Conservation (phyloP, 768 basidiomycete species). For the Hemileccinum impolitum region DNA sequence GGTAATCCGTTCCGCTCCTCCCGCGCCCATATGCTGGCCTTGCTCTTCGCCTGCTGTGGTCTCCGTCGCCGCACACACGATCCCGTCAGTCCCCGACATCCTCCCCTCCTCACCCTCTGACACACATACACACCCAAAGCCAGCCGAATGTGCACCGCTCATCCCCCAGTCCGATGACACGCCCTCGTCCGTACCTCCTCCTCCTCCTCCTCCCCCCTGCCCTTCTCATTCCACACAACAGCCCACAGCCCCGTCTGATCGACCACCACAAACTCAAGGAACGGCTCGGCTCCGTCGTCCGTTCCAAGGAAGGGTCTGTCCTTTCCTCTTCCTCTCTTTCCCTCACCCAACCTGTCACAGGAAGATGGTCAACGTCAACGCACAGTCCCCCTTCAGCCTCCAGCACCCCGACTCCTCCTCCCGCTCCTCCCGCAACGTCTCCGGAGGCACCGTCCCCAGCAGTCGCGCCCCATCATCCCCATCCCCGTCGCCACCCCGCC, state of each 20-base stretch:
- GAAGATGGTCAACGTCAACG: constrained; percentile 69
- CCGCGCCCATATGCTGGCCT: constrained; percentile 24
- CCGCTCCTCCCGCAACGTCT: constrained; percentile 33
- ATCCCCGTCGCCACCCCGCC: constrained; percentile 21
- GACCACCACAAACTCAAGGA: constrained; percentile 52
- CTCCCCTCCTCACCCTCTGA: not conserved
- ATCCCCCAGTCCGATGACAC: constrained; percentile 27
- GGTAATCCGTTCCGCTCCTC: not conserved
- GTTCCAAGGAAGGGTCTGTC: constrained; percentile 57
- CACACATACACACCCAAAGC: constrained; percentile 4
- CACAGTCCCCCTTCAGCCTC: constrained; percentile 59
- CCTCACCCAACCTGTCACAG: constrained; percentile 31
- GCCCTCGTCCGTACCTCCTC: constrained; percentile 20
- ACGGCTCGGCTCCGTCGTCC: constrained; percentile 52
- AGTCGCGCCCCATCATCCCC: constrained; percentile 18
- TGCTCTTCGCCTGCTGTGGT: constrained; percentile 29
- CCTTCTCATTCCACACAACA: constrained; percentile 5
- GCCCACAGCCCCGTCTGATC: constrained; percentile 32
- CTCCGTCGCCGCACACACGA: constrained; percentile 19
- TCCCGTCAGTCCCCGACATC: constrained; percentile 9
- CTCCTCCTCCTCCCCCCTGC: not conserved
- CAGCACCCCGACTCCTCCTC: constrained; percentile 31
- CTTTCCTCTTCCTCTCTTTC: not conserved
- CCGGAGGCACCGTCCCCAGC: constrained; percentile 25
- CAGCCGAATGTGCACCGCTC: constrained; percentile 27